A percentile compares a stretch with the other conserved stretches of the same genome.
These are phyloP conservation scores for Mimosa bimucronata DNA, from an alignment of 306 rosid genomes.

Conservation along the genomic window DNA sequence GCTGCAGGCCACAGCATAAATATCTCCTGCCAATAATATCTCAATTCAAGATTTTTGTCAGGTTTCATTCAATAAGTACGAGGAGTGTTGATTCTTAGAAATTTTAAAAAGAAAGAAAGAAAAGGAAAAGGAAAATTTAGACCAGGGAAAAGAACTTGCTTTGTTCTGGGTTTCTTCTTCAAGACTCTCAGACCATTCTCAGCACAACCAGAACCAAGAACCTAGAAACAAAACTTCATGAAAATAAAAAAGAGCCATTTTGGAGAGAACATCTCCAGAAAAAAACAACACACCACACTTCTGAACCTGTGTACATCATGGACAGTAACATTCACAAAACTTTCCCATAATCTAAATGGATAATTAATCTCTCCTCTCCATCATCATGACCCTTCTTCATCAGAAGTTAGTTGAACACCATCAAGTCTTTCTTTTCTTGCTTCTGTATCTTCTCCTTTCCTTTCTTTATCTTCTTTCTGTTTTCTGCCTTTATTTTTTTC, in stretches of 20 bases:
- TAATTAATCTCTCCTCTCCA: conserved; percentile 44
- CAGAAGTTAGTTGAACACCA: conserved; percentile 10
- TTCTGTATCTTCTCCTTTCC: background rate
- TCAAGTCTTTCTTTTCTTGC: background rate
- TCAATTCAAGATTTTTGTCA: background rate
- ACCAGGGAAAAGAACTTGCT: background rate
- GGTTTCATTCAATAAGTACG: background rate
- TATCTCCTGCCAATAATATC: background rate
- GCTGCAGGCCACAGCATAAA: background rate
- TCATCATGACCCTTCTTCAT: conserved; percentile 36
- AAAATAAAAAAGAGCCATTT: conserved; percentile 19
- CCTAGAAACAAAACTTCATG: conserved; percentile 2
- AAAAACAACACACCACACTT: conserved; percentile 36
- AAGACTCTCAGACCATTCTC: conserved; percentile 31
- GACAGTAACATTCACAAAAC: conserved; percentile 39
- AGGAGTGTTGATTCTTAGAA: background rate
- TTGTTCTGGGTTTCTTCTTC: conserved; percentile 22
- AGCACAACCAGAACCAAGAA: conserved; percentile 28
- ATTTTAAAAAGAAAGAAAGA: background rate
- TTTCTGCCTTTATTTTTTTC: background rate
- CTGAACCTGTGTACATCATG: conserved; percentile 27
- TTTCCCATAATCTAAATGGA: conserved; percentile 3
- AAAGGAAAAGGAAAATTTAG: background rate
- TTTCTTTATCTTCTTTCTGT: background rate
- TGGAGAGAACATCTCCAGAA: conserved; percentile 28